Conservation (phyloP, 192 early-diverging fungal genomes). For the Mortierella hygrophila region DNA sequence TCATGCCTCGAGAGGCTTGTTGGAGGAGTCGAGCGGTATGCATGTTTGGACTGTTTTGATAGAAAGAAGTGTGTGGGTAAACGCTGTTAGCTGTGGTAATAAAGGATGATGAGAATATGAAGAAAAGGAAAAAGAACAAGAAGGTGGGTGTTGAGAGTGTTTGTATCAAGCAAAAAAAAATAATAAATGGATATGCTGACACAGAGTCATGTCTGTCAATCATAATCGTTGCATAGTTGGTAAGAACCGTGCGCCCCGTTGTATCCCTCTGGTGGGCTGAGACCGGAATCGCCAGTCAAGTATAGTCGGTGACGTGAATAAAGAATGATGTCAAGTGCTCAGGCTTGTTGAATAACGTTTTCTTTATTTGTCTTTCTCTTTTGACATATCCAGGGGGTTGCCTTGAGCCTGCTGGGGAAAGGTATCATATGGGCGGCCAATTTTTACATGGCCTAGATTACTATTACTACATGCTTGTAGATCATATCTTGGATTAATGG, state of each 20-base stretch:
- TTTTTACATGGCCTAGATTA: too few relatives aligned
- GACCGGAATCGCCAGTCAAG: background rate
- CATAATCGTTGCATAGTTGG: background rate
- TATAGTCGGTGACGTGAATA: too few relatives aligned
- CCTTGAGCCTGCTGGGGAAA: too few relatives aligned
- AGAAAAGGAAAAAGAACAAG: background rate
- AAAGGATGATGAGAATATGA: background rate
- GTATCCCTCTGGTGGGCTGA: background rate
- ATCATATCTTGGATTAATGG: too few relatives aligned
- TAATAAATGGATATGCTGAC: slow-evolving; percentile 6
- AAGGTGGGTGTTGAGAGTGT: background rate
- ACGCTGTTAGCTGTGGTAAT: background rate
- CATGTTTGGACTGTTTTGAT: slow-evolving; percentile 15
- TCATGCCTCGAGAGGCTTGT: slow-evolving; percentile 24
- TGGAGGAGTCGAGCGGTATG: slow-evolving; percentile 25
- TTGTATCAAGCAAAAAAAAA: background rate
- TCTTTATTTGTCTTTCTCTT: too few relatives aligned
- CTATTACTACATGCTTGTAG: too few relatives aligned
- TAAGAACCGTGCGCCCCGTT: background rate
- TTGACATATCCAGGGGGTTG: too few relatives aligned
- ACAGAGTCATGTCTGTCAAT: background rate
- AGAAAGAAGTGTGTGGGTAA: background rate
- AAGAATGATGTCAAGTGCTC: too few relatives aligned
- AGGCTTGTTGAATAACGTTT: too few relatives aligned
- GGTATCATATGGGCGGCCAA: too few relatives aligned